phyloP scores from a whole-genome alignment of 305 asterid genomes.

The Fraxinus dipetala region DNA sequence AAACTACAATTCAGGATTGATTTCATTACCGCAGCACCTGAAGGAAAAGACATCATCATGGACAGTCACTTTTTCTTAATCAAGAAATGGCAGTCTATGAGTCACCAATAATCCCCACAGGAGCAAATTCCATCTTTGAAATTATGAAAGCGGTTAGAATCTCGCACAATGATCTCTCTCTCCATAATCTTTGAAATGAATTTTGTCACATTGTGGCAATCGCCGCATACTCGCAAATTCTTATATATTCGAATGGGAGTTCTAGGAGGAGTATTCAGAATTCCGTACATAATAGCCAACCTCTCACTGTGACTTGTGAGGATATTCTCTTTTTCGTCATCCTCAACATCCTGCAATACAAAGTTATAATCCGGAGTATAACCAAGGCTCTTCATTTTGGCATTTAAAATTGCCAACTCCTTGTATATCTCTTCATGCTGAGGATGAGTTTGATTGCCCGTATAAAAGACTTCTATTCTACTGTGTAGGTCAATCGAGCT shows the following conservation, averaged over 20 bases:
- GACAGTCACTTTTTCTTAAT: neutral
- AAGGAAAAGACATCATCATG: neutral
- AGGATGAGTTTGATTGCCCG: conserved; percentile 41
- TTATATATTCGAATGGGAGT: conserved; percentile 37
- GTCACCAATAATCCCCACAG: conserved; percentile 38
- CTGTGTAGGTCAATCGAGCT: conserved; percentile 37
- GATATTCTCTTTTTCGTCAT: conserved; percentile 47
- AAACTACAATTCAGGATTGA: neutral
- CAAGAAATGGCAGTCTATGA: neutral
- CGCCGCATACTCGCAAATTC: conserved; percentile 31
- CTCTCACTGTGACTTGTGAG: conserved; percentile 47
- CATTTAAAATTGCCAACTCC: conserved; percentile 32
- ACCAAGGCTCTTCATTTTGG: conserved; percentile 40
- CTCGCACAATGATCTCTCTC: conserved; percentile 34
- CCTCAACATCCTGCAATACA: conserved; percentile 50
- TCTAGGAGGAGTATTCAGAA: conserved; percentile 35
- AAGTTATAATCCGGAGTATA: conserved; percentile 38
- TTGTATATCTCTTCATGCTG: conserved; percentile 32
- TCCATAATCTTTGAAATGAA: conserved; percentile 26
- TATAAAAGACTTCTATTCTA: conserved; percentile 38
- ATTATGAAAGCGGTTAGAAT: conserved; percentile 35
- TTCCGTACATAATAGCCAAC: conserved; percentile 42
- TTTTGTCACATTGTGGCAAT: conserved; percentile 30
- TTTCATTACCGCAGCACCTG: neutral
- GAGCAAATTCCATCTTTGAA: conserved; percentile 35